Base-by-base conservation (phyloP, 441 rosid species). In the Cnidoscolus chayamansa region DNA sequence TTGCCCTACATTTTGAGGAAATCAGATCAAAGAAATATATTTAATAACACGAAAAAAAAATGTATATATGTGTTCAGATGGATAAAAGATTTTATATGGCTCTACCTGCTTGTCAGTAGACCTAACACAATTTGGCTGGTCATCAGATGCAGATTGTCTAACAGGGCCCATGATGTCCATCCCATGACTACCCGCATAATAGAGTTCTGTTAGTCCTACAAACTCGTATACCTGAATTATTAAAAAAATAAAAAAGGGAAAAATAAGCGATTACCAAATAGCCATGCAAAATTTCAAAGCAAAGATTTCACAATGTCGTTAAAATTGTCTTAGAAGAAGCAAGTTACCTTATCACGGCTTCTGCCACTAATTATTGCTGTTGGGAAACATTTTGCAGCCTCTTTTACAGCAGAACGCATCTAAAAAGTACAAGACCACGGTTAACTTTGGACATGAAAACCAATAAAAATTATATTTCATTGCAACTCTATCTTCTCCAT, bases 301-400 rank as follows among this genome's bases (percentile, higher is more conserved):
- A 3, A 73, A 78, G 73, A 58, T 47, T 37, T 65, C 48, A 56
- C 20, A 63, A 37, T 7, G 43, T 61, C n/a, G 17, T 48, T 35
- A 4, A 25, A 13, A 25, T 40, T 48, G 32, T 56, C 50, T 53
- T 25, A 48, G 65, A 74, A 25, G 32, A 60, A 67, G 50, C 64
- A 55, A 30, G 49, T 64, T 40, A 40, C 99, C 96, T 95, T 95
- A 74, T 90, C 95, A 59, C 97, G 92, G 78, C 98, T 90, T 87
- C 99, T 90, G 79, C 99, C 98, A 77, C 98, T 95, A 65, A 95
- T 91, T 76, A 95, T 93, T 59, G 99, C 99, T 0, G 98, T 95
- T 61, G 99, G 99, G 79, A 95, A 91, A 80, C 77, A 85, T 75
- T 85, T 84, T 63, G 99, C 95, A 13, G 89, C 96, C 70, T 76